Evolutionary conservation across 1,139 yeast genomes (phyloP).

Genomic region (Lodderomyces theae): DNA sequence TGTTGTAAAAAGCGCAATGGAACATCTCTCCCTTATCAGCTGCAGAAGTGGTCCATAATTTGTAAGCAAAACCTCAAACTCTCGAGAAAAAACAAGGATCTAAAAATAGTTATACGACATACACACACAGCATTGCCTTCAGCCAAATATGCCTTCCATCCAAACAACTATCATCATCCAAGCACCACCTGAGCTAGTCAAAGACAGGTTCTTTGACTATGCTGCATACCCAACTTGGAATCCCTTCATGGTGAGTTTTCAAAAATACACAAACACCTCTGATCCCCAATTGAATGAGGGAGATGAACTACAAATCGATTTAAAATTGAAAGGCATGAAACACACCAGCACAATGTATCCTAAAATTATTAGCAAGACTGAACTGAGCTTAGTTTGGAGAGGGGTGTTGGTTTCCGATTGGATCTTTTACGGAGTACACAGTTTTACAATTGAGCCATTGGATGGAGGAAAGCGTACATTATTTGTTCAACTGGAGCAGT

Average conservation of each 20-base stretch:
- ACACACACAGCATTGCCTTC: not conserved
- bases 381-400: conserved; percentile 15
- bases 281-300: conserved; percentile 11
- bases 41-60: no score
- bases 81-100: no score
- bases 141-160: conserved; percentile 10
- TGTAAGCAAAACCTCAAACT: not conserved
- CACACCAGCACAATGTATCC: conserved; percentile 15
- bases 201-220: conserved; percentile 14
- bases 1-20: no score
- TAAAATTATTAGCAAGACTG: conserved; percentile 10
- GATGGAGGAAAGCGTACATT: conserved; percentile 14
- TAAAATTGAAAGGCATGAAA: conserved; percentile 14
- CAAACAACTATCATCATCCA: conserved; percentile 16
- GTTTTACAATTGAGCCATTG: conserved; percentile 13
- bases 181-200: conserved; percentile 15
- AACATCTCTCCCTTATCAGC: no score
- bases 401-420: conserved; percentile 15
- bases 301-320: conserved; percentile 16
- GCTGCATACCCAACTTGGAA: conserved; percentile 16
- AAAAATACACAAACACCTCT: conserved; percentile 12
- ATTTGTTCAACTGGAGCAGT: conserved; percentile 15
- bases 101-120: no score
- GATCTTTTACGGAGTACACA: conserved; percentile 16
- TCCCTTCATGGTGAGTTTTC: conserved; percentile 16